These are phyloP conservation scores for Neocatenulostroma microsporum DNA, from an alignment of 2,329 filamentous ascomycete genomes.

Conservation along the genomic window DNA sequence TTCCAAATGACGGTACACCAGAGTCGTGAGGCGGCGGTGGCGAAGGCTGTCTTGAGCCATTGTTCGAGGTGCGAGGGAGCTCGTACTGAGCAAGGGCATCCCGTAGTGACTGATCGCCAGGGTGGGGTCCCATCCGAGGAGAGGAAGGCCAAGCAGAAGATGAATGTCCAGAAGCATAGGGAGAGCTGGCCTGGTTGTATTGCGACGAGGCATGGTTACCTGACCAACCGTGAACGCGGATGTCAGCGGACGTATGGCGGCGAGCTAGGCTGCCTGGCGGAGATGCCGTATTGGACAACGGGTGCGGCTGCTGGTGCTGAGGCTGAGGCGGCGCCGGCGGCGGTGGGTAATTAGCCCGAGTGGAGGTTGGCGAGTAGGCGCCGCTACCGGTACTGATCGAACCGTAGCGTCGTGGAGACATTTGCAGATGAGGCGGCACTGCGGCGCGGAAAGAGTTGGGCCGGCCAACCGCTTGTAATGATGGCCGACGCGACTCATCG, in stretches of 20 bases:
- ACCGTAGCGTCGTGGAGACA: slow-evolving; percentile 72
- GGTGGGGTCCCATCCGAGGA: slow-evolving; percentile 40
- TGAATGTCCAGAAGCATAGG: slow-evolving; percentile 57
- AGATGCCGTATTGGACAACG: slow-evolving; percentile 49
- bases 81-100: slow-evolving; percentile 60
- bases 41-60: slow-evolving; percentile 38
- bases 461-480: slow-evolving; percentile 52
- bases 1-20: slow-evolving; percentile 33
- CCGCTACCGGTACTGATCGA: slow-evolving; percentile 62
- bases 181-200: slow-evolving; percentile 47
- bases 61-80: slow-evolving; percentile 46
- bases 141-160: slow-evolving; percentile 61
- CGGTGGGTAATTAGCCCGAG: slow-evolving; percentile 53
- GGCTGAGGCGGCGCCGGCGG: slow-evolving; percentile 47
- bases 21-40: slow-evolving; percentile 36
- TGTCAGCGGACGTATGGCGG: slow-evolving; percentile 91
- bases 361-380: slow-evolving; percentile 61
- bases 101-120: slow-evolving; percentile 55
- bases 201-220: slow-evolving; percentile 58
- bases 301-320: slow-evolving; percentile 50
- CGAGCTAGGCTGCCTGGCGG: slow-evolving; percentile 63
- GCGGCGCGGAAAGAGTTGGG: slow-evolving; percentile 62
- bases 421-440: slow-evolving; percentile 64
- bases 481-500: slow-evolving; percentile 70
- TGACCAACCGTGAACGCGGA: slow-evolving; percentile 62